phyloP scores from a whole-genome alignment of 495 filamentous ascomycete genomes.

The Tuber brumale region DNA sequence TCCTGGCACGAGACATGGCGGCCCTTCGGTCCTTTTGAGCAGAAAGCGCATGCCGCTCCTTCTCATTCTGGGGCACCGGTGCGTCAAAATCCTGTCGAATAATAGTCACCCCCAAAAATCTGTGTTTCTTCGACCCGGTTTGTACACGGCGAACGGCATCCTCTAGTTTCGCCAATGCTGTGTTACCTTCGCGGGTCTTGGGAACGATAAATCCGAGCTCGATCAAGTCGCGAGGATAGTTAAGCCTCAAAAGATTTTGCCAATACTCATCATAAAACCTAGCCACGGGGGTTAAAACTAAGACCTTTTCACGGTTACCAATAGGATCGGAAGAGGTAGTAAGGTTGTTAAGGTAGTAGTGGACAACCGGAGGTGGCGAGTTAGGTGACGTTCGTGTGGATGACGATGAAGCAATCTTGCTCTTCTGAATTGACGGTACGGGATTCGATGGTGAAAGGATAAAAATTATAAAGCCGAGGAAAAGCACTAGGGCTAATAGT shows the following conservation, averaged over 20 bases:
- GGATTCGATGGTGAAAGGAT: slow-evolving; percentile 45
- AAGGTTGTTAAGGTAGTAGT: slow-evolving; percentile 89
- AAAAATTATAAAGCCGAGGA: slow-evolving; percentile 54
- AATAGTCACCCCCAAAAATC: slow-evolving; percentile 88
- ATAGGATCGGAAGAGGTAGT: slow-evolving; percentile 70
- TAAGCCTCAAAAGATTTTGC: slow-evolving; percentile 80
- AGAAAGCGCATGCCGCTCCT: slow-evolving; percentile 78
- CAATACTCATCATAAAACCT: slow-evolving; percentile 92
- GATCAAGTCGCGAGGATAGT: slow-evolving; percentile 88
- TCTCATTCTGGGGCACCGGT: slow-evolving; percentile 71
- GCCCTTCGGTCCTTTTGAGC: slow-evolving; percentile 82
- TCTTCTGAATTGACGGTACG: slow-evolving; percentile 34
- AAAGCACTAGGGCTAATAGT: slow-evolving; percentile 60
- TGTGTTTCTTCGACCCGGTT: slow-evolving; percentile 64
- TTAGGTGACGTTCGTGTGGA: slow-evolving; percentile 75
- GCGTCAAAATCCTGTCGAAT: slow-evolving; percentile 91
- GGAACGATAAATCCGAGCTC: slow-evolving; percentile 95
- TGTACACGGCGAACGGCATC: slow-evolving; percentile 78
- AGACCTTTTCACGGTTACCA: slow-evolving; percentile 71
- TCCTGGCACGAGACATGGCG: slow-evolving; percentile 86
- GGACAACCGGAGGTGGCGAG: slow-evolving; percentile 78
- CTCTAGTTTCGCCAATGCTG: slow-evolving; percentile 73
- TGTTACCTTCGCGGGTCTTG: slow-evolving; percentile 79
- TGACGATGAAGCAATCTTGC: slow-evolving; percentile 52
- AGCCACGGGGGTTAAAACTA: slow-evolving; percentile 87